Base-by-base conservation (phyloP, 2,329 filamentous ascomycete species). In the Coniochaeta prunicola region DNA sequence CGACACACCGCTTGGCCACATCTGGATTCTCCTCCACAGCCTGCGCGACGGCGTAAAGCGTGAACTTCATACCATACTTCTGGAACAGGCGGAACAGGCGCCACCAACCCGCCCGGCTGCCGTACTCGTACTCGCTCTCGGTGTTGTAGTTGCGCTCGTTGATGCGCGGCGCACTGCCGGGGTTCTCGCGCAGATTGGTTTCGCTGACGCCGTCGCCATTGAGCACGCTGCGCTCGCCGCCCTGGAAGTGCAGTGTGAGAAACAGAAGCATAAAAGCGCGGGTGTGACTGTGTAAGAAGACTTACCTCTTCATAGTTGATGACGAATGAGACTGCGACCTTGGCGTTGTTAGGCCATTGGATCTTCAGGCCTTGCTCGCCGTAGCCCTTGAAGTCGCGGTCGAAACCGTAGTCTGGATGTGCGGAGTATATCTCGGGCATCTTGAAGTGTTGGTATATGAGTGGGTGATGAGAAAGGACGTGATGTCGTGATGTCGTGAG, bases 41-140 rank as follows among this genome's bases (percentile, higher is more conserved):
- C 45, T 76, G 71, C 1, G 73, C 79, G 2, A 81, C 78, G 10
- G 76, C 79, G 61, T 81, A 80, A 5, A 80, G 69, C 0, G 79
- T 81, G 61, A 77, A 79, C 64, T 78, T 78, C 73, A 79, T 78
- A 40, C 71, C 70, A 60, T 78, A 67, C 53, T 75, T 70, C 62
- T 78, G 76, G 69, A 81, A 80, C 58, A 80, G 65, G 19, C 74
- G 69, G 65, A 80, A 78, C 1, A 80, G 67, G 3, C 78, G 70
- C 79, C 79, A 81, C 65, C 76, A 76, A 3, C 78, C 79, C 0
- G 73, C 73, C 2, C 79, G 73, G 24, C 73, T 73, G 34, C 79
- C 77, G 62, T 82, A 82, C 58, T 82, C 78, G 61, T 77, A 82
- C 61, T 81, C 78, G 30, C 70, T 73, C 66, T 82, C 79, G 56